phyloP scores from a whole-genome alignment of 139 green algal species.

The Nannochloris sp. region DNA sequence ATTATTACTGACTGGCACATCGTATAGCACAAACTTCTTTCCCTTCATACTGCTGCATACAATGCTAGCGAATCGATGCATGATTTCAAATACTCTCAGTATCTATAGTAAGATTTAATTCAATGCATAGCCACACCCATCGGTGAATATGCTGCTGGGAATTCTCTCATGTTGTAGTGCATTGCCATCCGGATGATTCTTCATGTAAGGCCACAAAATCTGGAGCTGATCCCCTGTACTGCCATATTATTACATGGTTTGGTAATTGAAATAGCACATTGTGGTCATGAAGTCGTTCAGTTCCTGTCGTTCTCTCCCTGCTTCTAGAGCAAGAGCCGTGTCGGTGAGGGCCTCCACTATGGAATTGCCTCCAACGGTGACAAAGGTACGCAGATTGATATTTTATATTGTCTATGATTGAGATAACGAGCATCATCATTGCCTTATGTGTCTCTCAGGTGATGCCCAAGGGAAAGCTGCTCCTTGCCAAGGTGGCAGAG shows the following conservation, averaged over 20 bases:
- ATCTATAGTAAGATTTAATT: too few species aligned
- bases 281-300: too few species aligned
- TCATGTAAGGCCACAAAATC: too few species aligned
- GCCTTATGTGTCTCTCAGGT: slow-evolving; percentile 37
- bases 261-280: too few species aligned
- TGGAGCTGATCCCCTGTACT: too few species aligned
- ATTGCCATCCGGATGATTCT: too few species aligned
- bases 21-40: slow-evolving; percentile 40
- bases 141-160: too few species aligned
- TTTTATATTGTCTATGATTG: background rate
- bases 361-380: slow-evolving; percentile 2
- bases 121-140: too few species aligned
- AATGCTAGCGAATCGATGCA: too few species aligned
- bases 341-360: background rate
- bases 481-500: slow-evolving; percentile 81
- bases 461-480: slow-evolving; percentile 74
- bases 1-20: slow-evolving; percentile 55
- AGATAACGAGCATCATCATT: background rate
- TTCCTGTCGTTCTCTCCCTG: background rate
- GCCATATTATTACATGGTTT: too few species aligned
- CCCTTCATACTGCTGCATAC: background rate
- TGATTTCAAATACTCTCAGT: too few species aligned
- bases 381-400: slow-evolving; percentile 4
- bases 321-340: background rate
- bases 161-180: too few species aligned